phyloP scores from a whole-genome alignment of 441 rosid species.

The Brassica balearica region DNA sequence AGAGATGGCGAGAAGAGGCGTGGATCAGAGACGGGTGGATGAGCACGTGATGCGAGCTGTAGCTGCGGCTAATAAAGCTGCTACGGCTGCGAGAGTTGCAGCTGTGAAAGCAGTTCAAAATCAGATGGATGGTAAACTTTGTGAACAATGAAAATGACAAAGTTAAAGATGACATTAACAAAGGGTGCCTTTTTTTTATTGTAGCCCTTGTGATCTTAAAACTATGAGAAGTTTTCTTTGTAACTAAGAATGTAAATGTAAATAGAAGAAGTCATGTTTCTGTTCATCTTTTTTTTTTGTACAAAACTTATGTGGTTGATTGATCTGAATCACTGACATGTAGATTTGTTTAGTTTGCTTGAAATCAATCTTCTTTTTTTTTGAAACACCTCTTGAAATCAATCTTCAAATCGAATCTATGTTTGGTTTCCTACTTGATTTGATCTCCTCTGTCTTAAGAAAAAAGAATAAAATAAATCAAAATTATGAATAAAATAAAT shows the following conservation, averaged over 20 bases:
- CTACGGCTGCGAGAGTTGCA: conserved; percentile 92
- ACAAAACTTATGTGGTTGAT: conserved; percentile 19
- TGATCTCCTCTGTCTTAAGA: conserved; percentile 7
- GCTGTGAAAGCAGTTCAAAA: conserved; percentile 95
- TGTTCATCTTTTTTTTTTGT: neutral
- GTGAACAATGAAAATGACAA: conserved; percentile 44
- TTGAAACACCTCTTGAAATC: neutral
- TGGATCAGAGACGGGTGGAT: conserved; percentile 60
- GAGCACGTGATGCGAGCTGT: conserved; percentile 72
- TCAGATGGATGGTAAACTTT: conserved; percentile 79
- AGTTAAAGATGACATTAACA: conserved; percentile 31
- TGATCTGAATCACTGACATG: conserved; percentile 37
- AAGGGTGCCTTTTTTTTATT: neutral
- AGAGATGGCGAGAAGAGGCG: conserved; percentile 62
- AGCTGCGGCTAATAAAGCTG: conserved; percentile 79
- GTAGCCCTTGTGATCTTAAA: conserved; percentile 32
- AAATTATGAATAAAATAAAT: neutral
- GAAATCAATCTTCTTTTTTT: conserved; percentile 13
- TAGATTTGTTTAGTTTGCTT: conserved; percentile 19
- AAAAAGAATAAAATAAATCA: neutral
- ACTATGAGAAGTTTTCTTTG: conserved; percentile 37
- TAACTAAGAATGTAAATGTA: conserved; percentile 36
- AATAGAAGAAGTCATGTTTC: conserved; percentile 28
- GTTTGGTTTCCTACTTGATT: conserved; percentile 36
- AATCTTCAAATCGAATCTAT: conserved; percentile 20